Conservation (phyloP, 1,284 basidiomycete species). For the Marasmius oreades region DNA sequence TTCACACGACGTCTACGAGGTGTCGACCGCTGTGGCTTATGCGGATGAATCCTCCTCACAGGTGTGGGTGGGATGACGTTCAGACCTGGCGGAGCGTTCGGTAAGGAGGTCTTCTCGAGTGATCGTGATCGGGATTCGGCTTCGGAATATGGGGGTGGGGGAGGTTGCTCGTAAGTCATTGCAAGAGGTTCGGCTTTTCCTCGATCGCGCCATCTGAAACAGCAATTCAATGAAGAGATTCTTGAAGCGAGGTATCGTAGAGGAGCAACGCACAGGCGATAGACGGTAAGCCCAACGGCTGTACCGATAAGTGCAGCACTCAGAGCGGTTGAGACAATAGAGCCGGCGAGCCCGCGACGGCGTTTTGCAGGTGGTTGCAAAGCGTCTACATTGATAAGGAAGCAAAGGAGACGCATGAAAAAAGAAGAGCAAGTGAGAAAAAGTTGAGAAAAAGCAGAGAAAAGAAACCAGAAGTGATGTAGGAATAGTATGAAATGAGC, state of each 20-base stretch:
- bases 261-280: not conserved
- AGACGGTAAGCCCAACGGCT: conserved; percentile 72
- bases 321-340: conserved; percentile 74
- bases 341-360: conserved; percentile 68
- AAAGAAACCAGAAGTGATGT: conserved; percentile 15
- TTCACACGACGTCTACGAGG: not conserved
- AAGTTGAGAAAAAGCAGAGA: conserved; percentile 17
- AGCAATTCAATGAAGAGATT: conserved; percentile 8
- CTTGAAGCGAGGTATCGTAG: not conserved
- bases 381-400: conserved; percentile 21
- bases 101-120: not conserved
- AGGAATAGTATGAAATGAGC: conserved; percentile 10
- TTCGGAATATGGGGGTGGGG: conserved; percentile 12
- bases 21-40: not conserved
- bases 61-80: conserved; percentile 27
- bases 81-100: conserved; percentile 9
- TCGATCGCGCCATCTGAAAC: conserved; percentile 61
- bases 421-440: conserved; percentile 12
- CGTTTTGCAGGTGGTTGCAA: conserved; percentile 43
- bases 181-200: conserved; percentile 41
- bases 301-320: conserved; percentile 78
- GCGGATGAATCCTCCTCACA: conserved; percentile 14
- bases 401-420: conserved; percentile 18
- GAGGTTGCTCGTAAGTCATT: conserved; percentile 15
- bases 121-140: not conserved